Conservation (phyloP, 2,329 filamentous ascomycete genomes). For the Diaporthe batatas region DNA sequence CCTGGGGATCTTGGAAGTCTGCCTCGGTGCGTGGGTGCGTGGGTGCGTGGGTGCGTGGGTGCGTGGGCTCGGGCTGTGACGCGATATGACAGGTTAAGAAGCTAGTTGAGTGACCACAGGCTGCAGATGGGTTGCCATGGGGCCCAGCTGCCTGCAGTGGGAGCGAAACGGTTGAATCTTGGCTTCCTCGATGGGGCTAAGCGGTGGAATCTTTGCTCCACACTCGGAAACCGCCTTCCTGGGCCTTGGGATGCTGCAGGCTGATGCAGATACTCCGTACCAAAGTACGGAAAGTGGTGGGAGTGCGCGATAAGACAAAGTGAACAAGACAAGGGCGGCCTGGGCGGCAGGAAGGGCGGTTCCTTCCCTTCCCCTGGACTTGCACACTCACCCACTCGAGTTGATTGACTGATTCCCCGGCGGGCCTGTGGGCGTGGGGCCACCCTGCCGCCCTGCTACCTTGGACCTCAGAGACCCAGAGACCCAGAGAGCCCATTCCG, state of each 20-base stretch:
- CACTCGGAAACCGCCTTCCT: constrained; percentile 18
- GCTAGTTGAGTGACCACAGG: background rate
- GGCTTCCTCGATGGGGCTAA: background rate
- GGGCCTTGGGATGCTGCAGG: background rate
- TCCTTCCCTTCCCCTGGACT: background rate
- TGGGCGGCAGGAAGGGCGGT: background rate
- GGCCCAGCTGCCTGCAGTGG: constrained; percentile 16
- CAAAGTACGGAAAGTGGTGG: background rate
- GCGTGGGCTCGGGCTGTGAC: background rate
- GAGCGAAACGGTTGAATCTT: constrained; percentile 20
- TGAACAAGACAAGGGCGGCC: background rate
- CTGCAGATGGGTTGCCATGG: background rate
- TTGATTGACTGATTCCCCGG: background rate
- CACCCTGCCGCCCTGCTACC: background rate
- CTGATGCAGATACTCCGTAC: background rate
- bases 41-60: no score
- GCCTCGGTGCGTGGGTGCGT: constrained; percentile 7
- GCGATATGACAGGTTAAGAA: constrained; percentile 8
- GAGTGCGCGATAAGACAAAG: no score
- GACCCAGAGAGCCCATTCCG: background rate
- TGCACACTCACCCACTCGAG: no score
- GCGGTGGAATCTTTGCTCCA: constrained; percentile 21
- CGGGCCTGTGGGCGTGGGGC: background rate
- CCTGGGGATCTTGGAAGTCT: background rate
- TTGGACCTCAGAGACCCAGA: no score